phyloP scores from a whole-genome alignment of 2,329 filamentous ascomycete genomes.

The Periconia sp. region DNA sequence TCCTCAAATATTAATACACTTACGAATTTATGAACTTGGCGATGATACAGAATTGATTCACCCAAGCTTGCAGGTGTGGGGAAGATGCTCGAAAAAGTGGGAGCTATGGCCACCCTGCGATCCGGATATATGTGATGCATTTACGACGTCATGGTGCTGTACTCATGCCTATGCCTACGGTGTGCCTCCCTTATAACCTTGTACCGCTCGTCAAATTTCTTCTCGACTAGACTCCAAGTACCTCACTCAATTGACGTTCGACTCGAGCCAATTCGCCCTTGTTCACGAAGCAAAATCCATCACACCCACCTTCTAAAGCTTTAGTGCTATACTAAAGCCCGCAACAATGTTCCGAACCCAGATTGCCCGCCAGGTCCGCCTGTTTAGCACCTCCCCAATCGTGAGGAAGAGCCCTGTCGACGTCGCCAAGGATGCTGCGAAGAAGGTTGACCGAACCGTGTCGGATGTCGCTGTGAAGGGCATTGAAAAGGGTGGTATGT shows the following conservation, averaged over 20 bases:
- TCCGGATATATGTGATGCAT: slow-evolving; percentile 23
- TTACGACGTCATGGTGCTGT: slow-evolving; percentile 30
- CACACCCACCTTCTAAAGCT: slow-evolving; percentile 2
- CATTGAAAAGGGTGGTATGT: slow-evolving; percentile 68
- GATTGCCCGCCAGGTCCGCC: slow-evolving; percentile 52
- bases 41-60: no score
- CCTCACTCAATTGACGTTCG: no score
- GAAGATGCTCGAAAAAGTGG: no score
- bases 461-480: slow-evolving; percentile 65
- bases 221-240: background rate
- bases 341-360: slow-evolving; percentile 55
- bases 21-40: background rate
- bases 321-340: no score
- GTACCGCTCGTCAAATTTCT: slow-evolving; percentile 8
- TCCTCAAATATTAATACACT: background rate
- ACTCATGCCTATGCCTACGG: no score
- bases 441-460: slow-evolving; percentile 63
- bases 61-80: no score
- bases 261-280: no score
- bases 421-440: slow-evolving; percentile 62
- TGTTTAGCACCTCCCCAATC: slow-evolving; percentile 61
- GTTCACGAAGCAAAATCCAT: slow-evolving; percentile 10
- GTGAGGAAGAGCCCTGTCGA: slow-evolving; percentile 61
- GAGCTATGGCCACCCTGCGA: slow-evolving; percentile 22
- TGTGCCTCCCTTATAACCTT: background rate